Evolutionary conservation across 2,329 filamentous ascomycete genomes (phyloP).

Genomic region (Aspergillus calidoustus): DNA sequence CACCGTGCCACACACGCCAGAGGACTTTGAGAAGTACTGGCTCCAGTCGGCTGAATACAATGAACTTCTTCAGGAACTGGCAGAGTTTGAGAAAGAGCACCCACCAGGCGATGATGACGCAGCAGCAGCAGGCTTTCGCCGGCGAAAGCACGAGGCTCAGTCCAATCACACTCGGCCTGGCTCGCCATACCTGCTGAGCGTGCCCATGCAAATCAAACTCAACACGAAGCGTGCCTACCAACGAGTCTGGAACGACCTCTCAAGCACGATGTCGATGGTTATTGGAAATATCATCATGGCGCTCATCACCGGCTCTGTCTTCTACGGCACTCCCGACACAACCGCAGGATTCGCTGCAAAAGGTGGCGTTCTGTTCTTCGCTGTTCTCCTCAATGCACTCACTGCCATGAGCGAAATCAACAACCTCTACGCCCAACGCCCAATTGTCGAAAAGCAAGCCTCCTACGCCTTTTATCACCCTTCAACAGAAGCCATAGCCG

Average conservation of each 20-base stretch:
- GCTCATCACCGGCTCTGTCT: conserved; percentile 77
- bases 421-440: conserved; percentile 46
- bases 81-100: conserved; percentile 43
- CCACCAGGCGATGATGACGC: conserved; percentile 22
- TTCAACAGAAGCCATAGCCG: conserved; percentile 21
- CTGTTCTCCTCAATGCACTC: conserved; percentile 83
- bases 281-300: conserved; percentile 72
- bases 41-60: conserved; percentile 55
- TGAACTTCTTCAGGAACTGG: conserved; percentile 43
- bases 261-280: conserved; percentile 67
- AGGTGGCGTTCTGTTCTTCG: conserved; percentile 81
- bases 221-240: conserved; percentile 81
- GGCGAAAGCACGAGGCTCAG: conserved; percentile 42
- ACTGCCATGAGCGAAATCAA: conserved; percentile 47
- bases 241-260: conserved; percentile 74
- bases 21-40: conserved; percentile 68
- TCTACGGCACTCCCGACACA: conserved; percentile 70
- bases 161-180: conserved; percentile 57
- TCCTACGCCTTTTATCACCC: conserved; percentile 38
- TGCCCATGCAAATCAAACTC: conserved; percentile 72
- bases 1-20: conserved; percentile 66
- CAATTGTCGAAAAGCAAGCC: conserved; percentile 35
- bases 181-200: conserved; percentile 79
- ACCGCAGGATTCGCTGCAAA: conserved; percentile 75
- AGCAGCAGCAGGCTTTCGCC: conserved; percentile 38